phyloP scores from a whole-genome alignment of 495 filamentous ascomycete species.

The Darksidea phi region DNA sequence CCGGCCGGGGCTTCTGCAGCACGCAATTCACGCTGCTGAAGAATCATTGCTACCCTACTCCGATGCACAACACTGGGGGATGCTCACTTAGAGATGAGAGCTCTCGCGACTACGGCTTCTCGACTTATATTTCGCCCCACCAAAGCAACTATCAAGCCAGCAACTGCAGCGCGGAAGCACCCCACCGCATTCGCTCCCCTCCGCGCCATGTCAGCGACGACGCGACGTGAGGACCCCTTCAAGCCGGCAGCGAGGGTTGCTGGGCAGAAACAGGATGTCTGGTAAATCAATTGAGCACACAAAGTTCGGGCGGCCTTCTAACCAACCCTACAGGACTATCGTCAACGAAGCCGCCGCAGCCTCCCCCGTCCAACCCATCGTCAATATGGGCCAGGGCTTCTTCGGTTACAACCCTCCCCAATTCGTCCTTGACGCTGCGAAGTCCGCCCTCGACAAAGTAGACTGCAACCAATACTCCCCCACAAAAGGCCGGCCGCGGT shows the following conservation, averaged over 20 bases:
- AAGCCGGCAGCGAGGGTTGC: slow-evolving; percentile 76
- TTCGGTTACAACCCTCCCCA: slow-evolving; percentile 95
- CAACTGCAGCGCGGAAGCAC: neutral
- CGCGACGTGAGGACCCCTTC: slow-evolving; percentile 47
- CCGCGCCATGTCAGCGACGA: slow-evolving; percentile 33
- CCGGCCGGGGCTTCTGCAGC: slow-evolving; percentile 14
- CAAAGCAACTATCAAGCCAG: neutral
- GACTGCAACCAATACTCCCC: slow-evolving; percentile 99
- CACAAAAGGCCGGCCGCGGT: slow-evolving; percentile 83
- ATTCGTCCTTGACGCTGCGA: slow-evolving; percentile 89
- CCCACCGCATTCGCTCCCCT: slow-evolving; percentile 12
- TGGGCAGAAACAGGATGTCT: slow-evolving; percentile 87
- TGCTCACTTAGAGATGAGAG: slow-evolving; percentile 12
- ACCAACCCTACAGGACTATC: slow-evolving; percentile 66
- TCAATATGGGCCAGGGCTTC: slow-evolving; percentile 97
- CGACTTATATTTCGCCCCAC: neutral
- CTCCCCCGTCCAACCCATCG: slow-evolving; percentile 84
- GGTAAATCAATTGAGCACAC: slow-evolving; percentile 52
- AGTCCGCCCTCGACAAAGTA: slow-evolving; percentile 82
- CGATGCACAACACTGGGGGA: neutral
- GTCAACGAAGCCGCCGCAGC: slow-evolving; percentile 88
- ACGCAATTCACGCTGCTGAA: slow-evolving; percentile 19
- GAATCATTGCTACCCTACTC: neutral
- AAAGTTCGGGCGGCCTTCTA: neutral
- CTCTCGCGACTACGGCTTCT: slow-evolving; percentile 1